Evolutionary conservation across 768 basidiomycete genomes (phyloP), one percentile per base, ranked within the genome.

Genomic region (Leccinum longicurvipes): DNA sequence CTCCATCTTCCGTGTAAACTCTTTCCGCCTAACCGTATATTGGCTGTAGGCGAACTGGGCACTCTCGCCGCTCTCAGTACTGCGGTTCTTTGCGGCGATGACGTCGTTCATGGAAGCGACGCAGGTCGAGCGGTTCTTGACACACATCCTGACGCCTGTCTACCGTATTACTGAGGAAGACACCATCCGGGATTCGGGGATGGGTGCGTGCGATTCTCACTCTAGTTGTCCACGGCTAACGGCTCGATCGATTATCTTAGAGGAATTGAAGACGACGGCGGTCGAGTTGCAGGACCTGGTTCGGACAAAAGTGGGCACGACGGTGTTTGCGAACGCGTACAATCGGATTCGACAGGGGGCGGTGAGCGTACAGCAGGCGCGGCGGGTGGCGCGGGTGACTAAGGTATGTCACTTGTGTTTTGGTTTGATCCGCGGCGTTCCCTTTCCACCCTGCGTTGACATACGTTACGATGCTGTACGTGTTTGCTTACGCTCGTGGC

Each of bases 1-100:
- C n/a, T n/a, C n/a, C n/a, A n/a, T n/a, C n/a, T n/a, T n/a, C n/a
- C 2, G n/a, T 19, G 34, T 17, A 7, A n/a, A 31, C 39, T 12
- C 15, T 28, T 48, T 44, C 17, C n/a, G 9, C 31, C 10, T 39
- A 9, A 39, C 36, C 28, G 14, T 28, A 25, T 28, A 28, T 27
- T n/a, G 1, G 12, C 12, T 39, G 23, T 65, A 97, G 92, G 73
- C 77, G 1, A 87, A 87, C 65, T 98, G 96, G 93, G 77, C 84
- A 4, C 82, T 88, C 27, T 89, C 93, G 55, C 89, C 93, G 0
- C 71, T 87, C 1, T 83, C 92, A 0, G 82, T 88, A 41, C 70
- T 99, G 45, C 86, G 91, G 15, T 97, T 93, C 88, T 97, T 98
- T 63, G 97, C 94, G 0, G 95, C 93, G 0, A 93, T 97, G 85